A percentile compares a stretch with the other conserved stretches of the same genome.
Evolutionary conservation across 2,329 filamentous ascomycete genomes (phyloP).

Genomic region (Colletotrichum cordylinicola): DNA sequence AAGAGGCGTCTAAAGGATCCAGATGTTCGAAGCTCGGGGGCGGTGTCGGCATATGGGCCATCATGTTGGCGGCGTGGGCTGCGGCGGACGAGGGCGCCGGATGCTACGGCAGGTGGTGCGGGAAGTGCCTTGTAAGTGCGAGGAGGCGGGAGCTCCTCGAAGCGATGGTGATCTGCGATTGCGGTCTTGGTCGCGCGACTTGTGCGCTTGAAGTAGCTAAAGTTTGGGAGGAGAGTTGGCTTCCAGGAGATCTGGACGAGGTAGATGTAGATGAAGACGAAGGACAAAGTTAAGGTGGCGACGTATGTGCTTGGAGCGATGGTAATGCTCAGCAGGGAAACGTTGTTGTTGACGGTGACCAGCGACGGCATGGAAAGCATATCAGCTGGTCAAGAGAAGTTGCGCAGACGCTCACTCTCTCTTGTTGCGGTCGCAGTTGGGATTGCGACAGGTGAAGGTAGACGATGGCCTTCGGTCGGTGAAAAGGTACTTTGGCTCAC

Average conservation of each 20-base stretch:
- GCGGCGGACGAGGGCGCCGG: slow-evolving; percentile 18
- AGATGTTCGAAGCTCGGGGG: slow-evolving; percentile 35
- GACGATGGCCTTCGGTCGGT: neutral
- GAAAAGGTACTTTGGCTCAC: neutral
- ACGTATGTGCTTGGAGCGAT: slow-evolving; percentile 65
- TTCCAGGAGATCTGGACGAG: slow-evolving; percentile 37
- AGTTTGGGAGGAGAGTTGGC: slow-evolving; percentile 22
- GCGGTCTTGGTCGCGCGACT: slow-evolving; percentile 25
- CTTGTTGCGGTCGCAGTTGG: neutral
- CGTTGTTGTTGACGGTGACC: slow-evolving; percentile 66
- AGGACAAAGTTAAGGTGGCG: slow-evolving; percentile 52
- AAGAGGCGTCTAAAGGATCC: slow-evolving; percentile 55
- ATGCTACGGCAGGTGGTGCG: slow-evolving; percentile 21
- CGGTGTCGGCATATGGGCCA: slow-evolving; percentile 28
- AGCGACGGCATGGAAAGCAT: slow-evolving; percentile 59
- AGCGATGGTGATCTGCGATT: slow-evolving; percentile 9
- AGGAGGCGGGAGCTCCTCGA: slow-evolving; percentile 12
- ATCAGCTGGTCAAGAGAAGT: neutral
- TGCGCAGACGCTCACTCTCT: neutral
- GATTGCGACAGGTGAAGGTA: slow-evolving; percentile 5
- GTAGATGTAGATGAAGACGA: slow-evolving; percentile 59
- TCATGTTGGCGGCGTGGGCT: slow-evolving; percentile 18
- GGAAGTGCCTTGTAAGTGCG: slow-evolving; percentile 23
- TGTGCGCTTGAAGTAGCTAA: slow-evolving; percentile 26
- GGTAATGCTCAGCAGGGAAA: slow-evolving; percentile 64